Base-by-base conservation (phyloP, 257 asterid genomes). In the Primulina huaijiensis region DNA sequence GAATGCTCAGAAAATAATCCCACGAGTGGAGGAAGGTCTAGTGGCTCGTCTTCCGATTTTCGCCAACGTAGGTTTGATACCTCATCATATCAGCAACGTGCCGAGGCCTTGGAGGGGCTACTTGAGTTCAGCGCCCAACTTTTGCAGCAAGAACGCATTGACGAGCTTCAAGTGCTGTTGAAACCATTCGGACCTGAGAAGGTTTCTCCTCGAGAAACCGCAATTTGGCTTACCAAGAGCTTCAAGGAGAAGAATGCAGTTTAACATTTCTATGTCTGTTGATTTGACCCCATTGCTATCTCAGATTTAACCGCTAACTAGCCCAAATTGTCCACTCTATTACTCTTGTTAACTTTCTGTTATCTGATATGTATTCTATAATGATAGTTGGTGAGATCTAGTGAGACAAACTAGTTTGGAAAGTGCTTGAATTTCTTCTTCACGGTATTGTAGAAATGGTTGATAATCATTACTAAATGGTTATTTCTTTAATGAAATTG, bases 151-250 rank as follows among this genome's bases (percentile, higher is more conserved):
- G 92, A 88, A 19, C 85, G 99, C 21, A 64, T 91, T 11, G 97
- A 81, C 16, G 99, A 94, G 82, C 98, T 94, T 19, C 78, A 86
- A 1, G 96, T 94, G 67, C 81, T 91, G 57, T 75, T 91, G 87
- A 94, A 88, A 76, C 99, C 98, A 17, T 94, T 94, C 52, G 99
- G 99, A 12, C 88, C 85, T 0, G 97, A 85, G 70, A 94, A 91
- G 82, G 99, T 83, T 43, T 91, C 97, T 35, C 97, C 98, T 0
- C 75, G 99, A 60, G 99, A 94, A 64, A 94, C 97, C 3, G 99
- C 98, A 0, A 94, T 94, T 71, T 94, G 99, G 99, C 82, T 94
- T 78, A 82, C 93, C 56, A 94, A 91, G 88, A 94, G 98, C 76
- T 89, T 94, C 81, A 94, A 91, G 86, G 96, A 76, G 85, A 85